Base-by-base conservation (phyloP, 257 asterid species). In the Echites panduratus region DNA sequence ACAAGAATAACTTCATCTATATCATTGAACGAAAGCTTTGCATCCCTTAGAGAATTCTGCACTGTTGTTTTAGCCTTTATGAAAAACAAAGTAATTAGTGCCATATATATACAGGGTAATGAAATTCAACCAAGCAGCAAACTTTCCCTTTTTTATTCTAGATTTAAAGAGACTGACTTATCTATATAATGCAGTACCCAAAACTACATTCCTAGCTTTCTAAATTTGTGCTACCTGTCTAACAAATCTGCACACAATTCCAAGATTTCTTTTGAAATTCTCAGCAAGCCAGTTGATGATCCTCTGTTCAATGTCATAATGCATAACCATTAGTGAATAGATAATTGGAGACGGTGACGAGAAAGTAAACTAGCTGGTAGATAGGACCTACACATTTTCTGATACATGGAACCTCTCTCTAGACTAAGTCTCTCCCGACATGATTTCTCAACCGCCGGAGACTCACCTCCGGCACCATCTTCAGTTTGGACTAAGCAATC, bases 1-100 rank as follows among this genome's bases (percentile, higher is more conserved):
- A 92, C 98, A 19, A 92, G 95, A 68, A 90, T 88, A 9, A 90
- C 91, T 83, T 90, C 98, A 24, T 92, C 97, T 24, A 92, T 76
- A 53, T 90, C 87, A 72, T 71, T 92, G 56, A 85, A 85, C 16
- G 92, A 80, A 35, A 92, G 90, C 38, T 84, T 92, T 45, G 97
- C 97, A 87, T 92, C 98, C 78, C 71, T 68, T 38, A 90, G 78
- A 58, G 96, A 83, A 70, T 73, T 92, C 68, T 92, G 79, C 17
- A 92, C 95, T 2, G 96, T 94, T 58, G 87, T 87, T 74, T 90
- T 12, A 88, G 89, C 82, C 98, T 89, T 80, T 56, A 72, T 68
- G 29, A 29, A 76, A 29, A 13, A 58, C 66, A 48, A 29, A 56
- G 9, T 32, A 24, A 26, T 44, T 17, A 56, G 69, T 26, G 38